phyloP scores from a whole-genome alignment of 2,329 filamentous ascomycete genomes.

The Leptographium radiaticola region DNA sequence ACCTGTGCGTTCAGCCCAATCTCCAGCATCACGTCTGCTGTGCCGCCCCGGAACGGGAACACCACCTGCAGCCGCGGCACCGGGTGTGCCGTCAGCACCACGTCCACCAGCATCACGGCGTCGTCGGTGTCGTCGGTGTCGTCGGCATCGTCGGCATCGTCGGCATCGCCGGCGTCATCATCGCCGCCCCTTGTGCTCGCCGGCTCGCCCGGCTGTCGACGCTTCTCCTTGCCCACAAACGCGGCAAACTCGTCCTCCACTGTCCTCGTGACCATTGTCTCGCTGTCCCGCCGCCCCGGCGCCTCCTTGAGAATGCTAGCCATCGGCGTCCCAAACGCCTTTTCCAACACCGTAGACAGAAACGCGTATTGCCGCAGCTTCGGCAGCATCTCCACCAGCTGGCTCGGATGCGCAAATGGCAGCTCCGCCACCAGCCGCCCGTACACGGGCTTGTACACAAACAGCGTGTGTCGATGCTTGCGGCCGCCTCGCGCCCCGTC shows the following conservation, averaged over 20 bases:
- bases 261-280: conserved; percentile 11
- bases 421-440: conserved; percentile 53
- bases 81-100: conserved; percentile 38
- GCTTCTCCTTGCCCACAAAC: conserved; percentile 5
- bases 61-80: conserved; percentile 36
- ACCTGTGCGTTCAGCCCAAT: conserved; percentile 47
- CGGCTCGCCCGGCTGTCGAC: not conserved
- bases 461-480: conserved; percentile 46
- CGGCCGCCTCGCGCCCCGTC: conserved; percentile 16
- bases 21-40: conserved; percentile 42
- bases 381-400: conserved; percentile 63
- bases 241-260: conserved; percentile 14
- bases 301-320: conserved; percentile 9
- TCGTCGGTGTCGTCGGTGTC: not conserved
- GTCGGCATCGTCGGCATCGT: conserved; percentile 1
- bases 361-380: conserved; percentile 64
- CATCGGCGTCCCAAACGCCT: conserved; percentile 37
- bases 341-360: conserved; percentile 49
- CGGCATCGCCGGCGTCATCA: not conserved
- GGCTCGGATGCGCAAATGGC: conserved; percentile 65
- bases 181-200: conserved; percentile 11
- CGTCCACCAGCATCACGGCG: conserved; percentile 28
- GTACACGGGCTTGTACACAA: conserved; percentile 61
- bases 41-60: conserved; percentile 35
- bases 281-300: conserved; percentile 8